A percentile compares a stretch with the other conserved stretches of the same genome.
Evolutionary conservation across 176 grass and related monocot species (phyloP).

Genomic region (Rhynchospora pubera): DNA sequence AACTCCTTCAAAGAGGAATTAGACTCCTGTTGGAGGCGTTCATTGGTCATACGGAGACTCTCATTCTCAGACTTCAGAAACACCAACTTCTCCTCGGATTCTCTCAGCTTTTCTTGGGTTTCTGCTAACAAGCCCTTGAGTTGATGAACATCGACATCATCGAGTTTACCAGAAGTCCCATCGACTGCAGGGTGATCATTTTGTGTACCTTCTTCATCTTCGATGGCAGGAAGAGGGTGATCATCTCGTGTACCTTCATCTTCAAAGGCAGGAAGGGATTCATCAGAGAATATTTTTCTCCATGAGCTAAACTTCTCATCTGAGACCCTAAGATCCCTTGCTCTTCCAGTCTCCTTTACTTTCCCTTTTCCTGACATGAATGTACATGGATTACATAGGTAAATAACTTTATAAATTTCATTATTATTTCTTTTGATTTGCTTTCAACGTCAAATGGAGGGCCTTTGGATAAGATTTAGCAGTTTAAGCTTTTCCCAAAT

Average conservation of each 20-base stretch:
- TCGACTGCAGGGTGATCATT: neutral
- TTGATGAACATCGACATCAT: neutral
- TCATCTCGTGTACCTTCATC: neutral
- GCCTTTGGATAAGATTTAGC: neutral
- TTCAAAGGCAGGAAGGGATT: neutral
- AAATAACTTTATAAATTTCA: too few relatives aligned
- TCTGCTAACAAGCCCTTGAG: neutral
- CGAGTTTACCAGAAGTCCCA: neutral
- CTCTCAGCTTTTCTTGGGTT: neutral
- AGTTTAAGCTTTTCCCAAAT: neutral
- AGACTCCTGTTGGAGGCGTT: too few relatives aligned
- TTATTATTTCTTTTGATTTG: too few relatives aligned
- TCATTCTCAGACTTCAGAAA: neutral
- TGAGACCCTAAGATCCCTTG: neutral
- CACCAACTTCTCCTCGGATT: neutral
- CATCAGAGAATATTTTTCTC: neutral
- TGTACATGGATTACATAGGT: neutral
- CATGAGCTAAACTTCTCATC: neutral
- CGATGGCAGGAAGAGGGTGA: neutral
- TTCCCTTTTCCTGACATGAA: neutral
- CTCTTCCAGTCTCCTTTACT: neutral
- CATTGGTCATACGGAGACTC: neutral
- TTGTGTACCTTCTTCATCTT: neutral
- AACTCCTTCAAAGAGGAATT: too few relatives aligned
- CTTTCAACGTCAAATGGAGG: neutral